phyloP scores from a whole-genome alignment of 352 stramenopile genomes.

The Pythium vanterpoolii region DNA sequence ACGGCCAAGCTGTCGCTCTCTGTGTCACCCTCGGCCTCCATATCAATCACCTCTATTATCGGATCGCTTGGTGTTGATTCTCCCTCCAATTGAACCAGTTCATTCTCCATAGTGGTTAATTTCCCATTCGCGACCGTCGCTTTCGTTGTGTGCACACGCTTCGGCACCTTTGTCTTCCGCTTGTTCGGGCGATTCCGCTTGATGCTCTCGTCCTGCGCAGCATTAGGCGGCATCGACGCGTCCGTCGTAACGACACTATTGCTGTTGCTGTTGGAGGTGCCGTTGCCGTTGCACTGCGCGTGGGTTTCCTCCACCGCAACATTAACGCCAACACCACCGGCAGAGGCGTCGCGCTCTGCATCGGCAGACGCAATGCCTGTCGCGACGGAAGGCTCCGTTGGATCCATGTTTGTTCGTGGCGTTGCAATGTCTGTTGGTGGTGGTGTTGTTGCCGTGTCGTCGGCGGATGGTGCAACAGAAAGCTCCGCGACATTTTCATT shows the following conservation, averaged over 20 bases:
- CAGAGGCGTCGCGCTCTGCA: not conserved
- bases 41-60: not conserved
- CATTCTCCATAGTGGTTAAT: not conserved
- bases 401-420: not conserved
- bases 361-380: not conserved
- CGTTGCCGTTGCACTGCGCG: not conserved
- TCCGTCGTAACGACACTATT: not conserved
- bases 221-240: not conserved
- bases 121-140: not conserved
- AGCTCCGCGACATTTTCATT: not conserved
- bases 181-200: not conserved
- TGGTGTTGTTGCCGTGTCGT: not conserved
- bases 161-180: not conserved
- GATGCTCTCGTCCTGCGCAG: not conserved
- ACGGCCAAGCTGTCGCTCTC: constrained; percentile 13
- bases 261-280: not conserved
- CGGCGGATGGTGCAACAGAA: not conserved
- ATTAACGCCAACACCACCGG: not conserved
- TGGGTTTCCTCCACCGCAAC: not conserved
- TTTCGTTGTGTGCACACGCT: not conserved
- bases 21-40: not conserved
- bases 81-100: not conserved
- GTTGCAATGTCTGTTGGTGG: not conserved
- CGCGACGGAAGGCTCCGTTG: not conserved
- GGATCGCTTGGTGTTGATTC: not conserved